Conservation (phyloP, 495 filamentous ascomycete species). For the Penicillium waksmanii region DNA sequence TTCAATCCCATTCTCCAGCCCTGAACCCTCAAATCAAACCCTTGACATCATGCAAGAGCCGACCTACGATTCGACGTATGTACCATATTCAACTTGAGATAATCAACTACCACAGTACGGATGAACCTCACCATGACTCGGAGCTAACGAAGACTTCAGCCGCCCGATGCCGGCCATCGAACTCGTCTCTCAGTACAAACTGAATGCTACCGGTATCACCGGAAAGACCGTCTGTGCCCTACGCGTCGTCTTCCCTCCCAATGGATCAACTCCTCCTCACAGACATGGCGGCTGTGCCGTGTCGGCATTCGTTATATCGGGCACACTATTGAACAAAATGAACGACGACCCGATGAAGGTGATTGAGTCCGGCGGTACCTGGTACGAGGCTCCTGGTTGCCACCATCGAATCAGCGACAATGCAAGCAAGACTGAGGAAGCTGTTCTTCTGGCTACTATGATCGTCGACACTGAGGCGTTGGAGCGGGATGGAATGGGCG, state of each 20-base stretch:
- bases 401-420: slow-evolving; percentile 48
- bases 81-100: background rate
- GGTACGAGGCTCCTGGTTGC: slow-evolving; percentile 50
- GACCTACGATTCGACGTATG: slow-evolving; percentile 24
- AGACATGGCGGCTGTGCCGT: slow-evolving; percentile 42
- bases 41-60: slow-evolving; percentile 2
- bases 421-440: slow-evolving; percentile 37
- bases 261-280: slow-evolving; percentile 47
- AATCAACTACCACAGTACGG: too few species aligned
- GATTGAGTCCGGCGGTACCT: slow-evolving; percentile 32
- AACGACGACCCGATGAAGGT: slow-evolving; percentile 39
- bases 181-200: slow-evolving; percentile 31
- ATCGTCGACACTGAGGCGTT: slow-evolving; percentile 37
- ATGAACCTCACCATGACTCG: background rate
- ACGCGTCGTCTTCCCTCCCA: slow-evolving; percentile 39
- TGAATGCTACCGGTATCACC: slow-evolving; percentile 35
- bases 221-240: slow-evolving; percentile 40
- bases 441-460: slow-evolving; percentile 34
- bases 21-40: too few species aligned
- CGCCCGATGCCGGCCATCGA: slow-evolving; percentile 34
- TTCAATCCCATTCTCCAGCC: too few species aligned
- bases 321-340: slow-evolving; percentile 46
- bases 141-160: slow-evolving; percentile 11
- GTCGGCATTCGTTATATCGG: slow-evolving; percentile 35
- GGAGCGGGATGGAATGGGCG: slow-evolving; percentile 34